Percentiles rank a stretch among this genome's conserved stretches.
These are phyloP conservation scores for Colletotrichum tanaceti DNA, from an alignment of 2,329 filamentous ascomycete species.

Conservation along the genomic window DNA sequence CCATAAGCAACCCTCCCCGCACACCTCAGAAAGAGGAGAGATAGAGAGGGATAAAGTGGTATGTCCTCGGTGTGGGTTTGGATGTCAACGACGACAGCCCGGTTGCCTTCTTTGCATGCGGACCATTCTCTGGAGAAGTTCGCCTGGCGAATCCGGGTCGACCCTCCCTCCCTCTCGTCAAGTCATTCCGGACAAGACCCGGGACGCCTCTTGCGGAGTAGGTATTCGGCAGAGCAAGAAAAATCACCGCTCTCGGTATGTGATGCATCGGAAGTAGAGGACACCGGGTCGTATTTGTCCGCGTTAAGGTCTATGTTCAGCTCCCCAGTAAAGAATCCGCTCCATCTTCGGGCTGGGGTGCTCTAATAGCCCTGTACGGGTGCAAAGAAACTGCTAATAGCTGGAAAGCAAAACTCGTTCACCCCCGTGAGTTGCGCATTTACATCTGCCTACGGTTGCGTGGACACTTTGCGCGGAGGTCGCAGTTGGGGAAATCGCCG, in stretches of 20 bases:
- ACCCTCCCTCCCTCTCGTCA: conserved; percentile 27
- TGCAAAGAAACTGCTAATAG: neutral
- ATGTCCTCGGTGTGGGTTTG: conserved; percentile 24
- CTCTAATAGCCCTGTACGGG: no score
- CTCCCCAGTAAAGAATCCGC: neutral
- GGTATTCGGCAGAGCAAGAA: neutral
- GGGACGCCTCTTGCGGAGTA: conserved; percentile 17
- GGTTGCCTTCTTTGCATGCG: conserved; percentile 29
- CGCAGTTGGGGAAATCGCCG: conserved; percentile 9
- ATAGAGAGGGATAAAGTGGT: conserved; percentile 10
- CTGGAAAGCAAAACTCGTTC: neutral
- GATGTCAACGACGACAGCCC: neutral
- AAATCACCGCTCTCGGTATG: neutral
- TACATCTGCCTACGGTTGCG: neutral
- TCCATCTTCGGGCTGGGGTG: no score
- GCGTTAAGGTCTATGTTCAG: neutral
- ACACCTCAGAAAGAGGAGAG: neutral
- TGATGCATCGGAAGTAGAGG: neutral
- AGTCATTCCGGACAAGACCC: conserved; percentile 7
- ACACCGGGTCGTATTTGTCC: neutral
- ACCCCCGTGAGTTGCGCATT: neutral
- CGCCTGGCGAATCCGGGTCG: conserved; percentile 24
- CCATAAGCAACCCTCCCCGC: conserved; percentile 6
- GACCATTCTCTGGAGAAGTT: conserved; percentile 10
- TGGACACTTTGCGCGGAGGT: neutral